These are phyloP conservation scores for Gaultheria prostrata DNA, from an alignment of 148 eudicot species.

Conservation along the genomic window DNA sequence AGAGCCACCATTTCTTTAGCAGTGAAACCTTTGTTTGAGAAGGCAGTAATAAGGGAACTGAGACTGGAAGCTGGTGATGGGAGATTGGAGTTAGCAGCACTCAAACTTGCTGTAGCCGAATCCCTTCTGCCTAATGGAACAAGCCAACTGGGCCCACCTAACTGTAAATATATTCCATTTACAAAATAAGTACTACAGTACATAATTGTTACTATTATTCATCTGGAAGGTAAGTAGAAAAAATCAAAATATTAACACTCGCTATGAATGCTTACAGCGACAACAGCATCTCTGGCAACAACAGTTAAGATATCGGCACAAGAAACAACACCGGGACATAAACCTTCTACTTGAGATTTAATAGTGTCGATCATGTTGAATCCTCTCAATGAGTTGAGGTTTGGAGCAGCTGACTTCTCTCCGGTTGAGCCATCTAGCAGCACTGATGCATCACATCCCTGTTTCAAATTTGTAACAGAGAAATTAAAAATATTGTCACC, in stretches of 20 bases:
- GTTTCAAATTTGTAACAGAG: background rate
- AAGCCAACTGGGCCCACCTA: slow-evolving; percentile 50
- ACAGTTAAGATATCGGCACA: slow-evolving; percentile 67
- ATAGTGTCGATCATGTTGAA: slow-evolving; percentile 62
- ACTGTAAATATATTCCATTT: slow-evolving; percentile 16
- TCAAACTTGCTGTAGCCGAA: slow-evolving; percentile 42
- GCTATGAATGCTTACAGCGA: slow-evolving; percentile 32
- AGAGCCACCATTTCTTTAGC: slow-evolving; percentile 10
- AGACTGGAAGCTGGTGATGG: background rate
- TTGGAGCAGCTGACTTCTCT: slow-evolving; percentile 53
- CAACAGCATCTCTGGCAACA: slow-evolving; percentile 54
- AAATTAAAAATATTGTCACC: background rate
- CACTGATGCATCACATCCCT: slow-evolving; percentile 71
- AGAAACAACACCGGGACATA: slow-evolving; percentile 54
- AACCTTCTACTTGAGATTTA: slow-evolving; percentile 47
- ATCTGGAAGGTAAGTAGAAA: background rate
- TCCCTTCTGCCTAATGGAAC: slow-evolving; percentile 55
- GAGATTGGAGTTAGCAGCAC: slow-evolving; percentile 26
- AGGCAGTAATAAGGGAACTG: slow-evolving; percentile 45
- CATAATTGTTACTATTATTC: background rate
- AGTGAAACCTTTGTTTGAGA: slow-evolving; percentile 49
- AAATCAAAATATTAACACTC: too few species aligned
- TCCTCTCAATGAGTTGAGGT: slow-evolving; percentile 52
- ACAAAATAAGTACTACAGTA: background rate
- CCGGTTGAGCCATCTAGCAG: slow-evolving; percentile 56